phyloP scores from a whole-genome alignment of 345 rosid genomes.

The Arabidopsis suecica region DNA sequence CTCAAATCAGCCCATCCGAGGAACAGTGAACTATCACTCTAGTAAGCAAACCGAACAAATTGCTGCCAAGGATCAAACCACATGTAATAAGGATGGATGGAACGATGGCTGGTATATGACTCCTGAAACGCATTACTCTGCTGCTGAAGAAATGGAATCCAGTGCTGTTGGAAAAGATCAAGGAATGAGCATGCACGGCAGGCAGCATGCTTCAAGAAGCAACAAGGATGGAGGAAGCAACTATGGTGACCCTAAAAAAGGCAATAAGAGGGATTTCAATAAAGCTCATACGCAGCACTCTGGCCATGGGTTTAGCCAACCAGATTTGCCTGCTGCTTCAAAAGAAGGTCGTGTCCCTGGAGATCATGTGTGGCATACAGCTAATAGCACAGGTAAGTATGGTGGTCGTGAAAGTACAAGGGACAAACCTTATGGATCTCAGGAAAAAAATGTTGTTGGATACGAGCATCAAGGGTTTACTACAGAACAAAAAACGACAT shows the following conservation, averaged over 20 bases:
- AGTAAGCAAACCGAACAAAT: conserved; percentile 46
- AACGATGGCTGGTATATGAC: conserved; percentile 62
- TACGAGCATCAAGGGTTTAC: conserved; percentile 52
- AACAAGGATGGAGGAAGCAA: conserved; percentile 54
- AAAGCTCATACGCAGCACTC: conserved; percentile 49
- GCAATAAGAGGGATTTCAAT: conserved; percentile 49
- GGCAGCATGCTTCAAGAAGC: conserved; percentile 60
- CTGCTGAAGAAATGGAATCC: conserved; percentile 48
- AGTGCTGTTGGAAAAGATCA: conserved; percentile 58
- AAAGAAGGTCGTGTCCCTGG: conserved; percentile 66
- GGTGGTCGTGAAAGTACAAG: conserved; percentile 49
- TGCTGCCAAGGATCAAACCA: conserved; percentile 58
- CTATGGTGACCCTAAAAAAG: conserved; percentile 63
- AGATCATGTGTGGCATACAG: conserved; percentile 61
- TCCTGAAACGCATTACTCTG: conserved; percentile 52
- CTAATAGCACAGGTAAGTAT: conserved; percentile 52
- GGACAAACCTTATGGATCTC: conserved; percentile 50
- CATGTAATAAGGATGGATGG: conserved; percentile 54
- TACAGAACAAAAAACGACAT: conserved; percentile 55
- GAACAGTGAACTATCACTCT: conserved; percentile 52
- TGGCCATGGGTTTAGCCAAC: conserved; percentile 53
- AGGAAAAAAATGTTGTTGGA: conserved; percentile 52
- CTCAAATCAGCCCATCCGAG: conserved; percentile 49
- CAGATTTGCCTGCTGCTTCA: conserved; percentile 49
- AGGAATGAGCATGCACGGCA: conserved; percentile 55